Evolutionary conservation across 208 protist genomes (phyloP).

Genomic region (Leishmania martiniquensis): DNA sequence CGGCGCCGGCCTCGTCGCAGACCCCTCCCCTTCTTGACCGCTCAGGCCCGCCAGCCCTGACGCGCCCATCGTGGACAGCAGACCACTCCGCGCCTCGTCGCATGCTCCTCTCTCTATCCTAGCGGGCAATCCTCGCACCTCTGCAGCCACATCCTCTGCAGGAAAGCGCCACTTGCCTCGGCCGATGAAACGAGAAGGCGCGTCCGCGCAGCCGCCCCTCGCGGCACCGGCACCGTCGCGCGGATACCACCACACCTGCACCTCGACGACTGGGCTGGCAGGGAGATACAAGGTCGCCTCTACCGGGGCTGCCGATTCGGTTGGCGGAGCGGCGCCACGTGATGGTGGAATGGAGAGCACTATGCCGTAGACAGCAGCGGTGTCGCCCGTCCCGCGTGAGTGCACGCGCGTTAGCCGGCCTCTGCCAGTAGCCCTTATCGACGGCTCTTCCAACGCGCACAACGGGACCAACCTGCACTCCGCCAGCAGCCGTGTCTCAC

Average conservation of each 20-base stretch:
- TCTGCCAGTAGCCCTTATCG: neutral
- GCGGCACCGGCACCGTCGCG: neutral
- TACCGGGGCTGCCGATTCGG: neutral
- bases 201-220: neutral
- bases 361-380: neutral
- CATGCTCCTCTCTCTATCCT: neutral
- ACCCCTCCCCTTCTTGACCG: neutral
- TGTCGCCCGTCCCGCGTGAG: neutral
- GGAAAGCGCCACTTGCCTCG: slow-evolving; percentile 26
- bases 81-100: neutral
- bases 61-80: neutral
- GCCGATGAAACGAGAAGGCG: slow-evolving; percentile 20
- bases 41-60: neutral
- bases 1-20: neutral
- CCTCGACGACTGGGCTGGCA: slow-evolving; percentile 10
- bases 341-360: slow-evolving; percentile 5
- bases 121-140: neutral
- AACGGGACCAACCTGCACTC: slow-evolving; percentile 25
- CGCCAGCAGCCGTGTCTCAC: neutral
- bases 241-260: slow-evolving; percentile 33
- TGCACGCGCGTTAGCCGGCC: neutral
- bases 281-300: slow-evolving; percentile 28
- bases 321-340: neutral
- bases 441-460: neutral
- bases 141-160: neutral